Evolutionary conservation across 768 basidiomycete genomes (phyloP), one percentile per base, ranked within the genome.

Genomic region (Termitomyces sp.): DNA sequence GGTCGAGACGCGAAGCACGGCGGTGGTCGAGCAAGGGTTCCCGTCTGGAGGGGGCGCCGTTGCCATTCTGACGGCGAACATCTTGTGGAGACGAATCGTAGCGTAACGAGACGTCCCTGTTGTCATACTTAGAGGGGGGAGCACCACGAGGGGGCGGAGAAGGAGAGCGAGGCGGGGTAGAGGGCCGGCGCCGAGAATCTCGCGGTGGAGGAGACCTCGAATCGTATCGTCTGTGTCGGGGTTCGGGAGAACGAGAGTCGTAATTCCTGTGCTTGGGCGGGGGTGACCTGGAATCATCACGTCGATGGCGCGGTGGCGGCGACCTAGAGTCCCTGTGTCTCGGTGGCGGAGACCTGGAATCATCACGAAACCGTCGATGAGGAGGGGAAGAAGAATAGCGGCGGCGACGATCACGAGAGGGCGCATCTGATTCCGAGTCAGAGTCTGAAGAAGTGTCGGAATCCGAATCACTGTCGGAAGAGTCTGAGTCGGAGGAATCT

Each of bases 401-500:
- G 18, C 63, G 63, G 24, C 61, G 63, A n/a, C 59, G 62, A 20
- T 69, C 63, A 34, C 64, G 64, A 39, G 62, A 18, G 54, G 66
- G 57, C 26, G 49, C 48, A 47, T 61, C 59, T 2, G 67, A 65
- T 20, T 61, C 59, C 6, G 68, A 68, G 39, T 48, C 59, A 31
- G 61, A 62, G 22, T 55, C 59, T 37, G 65, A 65, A 37, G 61
- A 58, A 4, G 66, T 65, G 22, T 69, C 69, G 12, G 68, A 70
- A 22, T 60, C 61, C 2, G 70, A 69, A 34, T 46, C 56, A 16
- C 56, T 53, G 24, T 69, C 68, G 1, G 70, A 71, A 1, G 72
- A 72, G 31, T 68, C 71, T 0, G 75, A 73, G 20, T 78, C 76
- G 0, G 79, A 76, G 42, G 74, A 76, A 14, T 66, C 65, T n/a